phyloP scores from a whole-genome alignment of 177 flowering plant genomes.

The Vitis hybrid region DNA sequence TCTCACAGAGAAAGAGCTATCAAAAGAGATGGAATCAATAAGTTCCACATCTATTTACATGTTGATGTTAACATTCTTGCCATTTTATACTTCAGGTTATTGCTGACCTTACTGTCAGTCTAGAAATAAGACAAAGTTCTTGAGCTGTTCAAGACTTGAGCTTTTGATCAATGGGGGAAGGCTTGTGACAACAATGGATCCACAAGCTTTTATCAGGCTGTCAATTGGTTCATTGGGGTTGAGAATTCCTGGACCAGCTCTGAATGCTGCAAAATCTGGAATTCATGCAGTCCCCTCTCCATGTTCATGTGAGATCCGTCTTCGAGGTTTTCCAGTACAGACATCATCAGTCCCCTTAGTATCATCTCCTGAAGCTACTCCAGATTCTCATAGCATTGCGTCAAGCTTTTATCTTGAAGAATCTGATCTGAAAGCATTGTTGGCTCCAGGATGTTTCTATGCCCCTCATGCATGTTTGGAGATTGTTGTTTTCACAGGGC shows the following conservation, averaged over 20 bases:
- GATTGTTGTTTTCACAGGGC: conserved; percentile 58
- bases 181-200: conserved; percentile 71
- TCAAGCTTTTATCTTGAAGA: conserved; percentile 86
- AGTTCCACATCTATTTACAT: neutral
- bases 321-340: conserved; percentile 82
- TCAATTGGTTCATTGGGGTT: conserved; percentile 78
- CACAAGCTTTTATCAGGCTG: conserved; percentile 78
- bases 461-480: conserved; percentile 64
- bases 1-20: too few relatives aligned
- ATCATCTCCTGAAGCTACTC: conserved; percentile 60
- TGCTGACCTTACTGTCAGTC: neutral
- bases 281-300: conserved; percentile 47
- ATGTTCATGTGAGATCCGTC: conserved; percentile 72
- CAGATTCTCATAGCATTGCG: conserved; percentile 55
- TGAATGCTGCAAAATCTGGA: conserved; percentile 36
- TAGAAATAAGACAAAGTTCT: conserved; percentile 8
- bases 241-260: conserved; percentile 47
- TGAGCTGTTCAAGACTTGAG: conserved; percentile 2
- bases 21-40: neutral
- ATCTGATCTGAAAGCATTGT: conserved; percentile 63
- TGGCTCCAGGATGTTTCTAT: conserved; percentile 69
- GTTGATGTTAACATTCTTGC: neutral
- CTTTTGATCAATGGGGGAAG: conserved; percentile 35
- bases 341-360: conserved; percentile 62
- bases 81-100: neutral